These are phyloP conservation scores for Blastobotrys indianensis DNA, from an alignment of 1,139 yeast genomes.

Conservation along the genomic window DNA sequence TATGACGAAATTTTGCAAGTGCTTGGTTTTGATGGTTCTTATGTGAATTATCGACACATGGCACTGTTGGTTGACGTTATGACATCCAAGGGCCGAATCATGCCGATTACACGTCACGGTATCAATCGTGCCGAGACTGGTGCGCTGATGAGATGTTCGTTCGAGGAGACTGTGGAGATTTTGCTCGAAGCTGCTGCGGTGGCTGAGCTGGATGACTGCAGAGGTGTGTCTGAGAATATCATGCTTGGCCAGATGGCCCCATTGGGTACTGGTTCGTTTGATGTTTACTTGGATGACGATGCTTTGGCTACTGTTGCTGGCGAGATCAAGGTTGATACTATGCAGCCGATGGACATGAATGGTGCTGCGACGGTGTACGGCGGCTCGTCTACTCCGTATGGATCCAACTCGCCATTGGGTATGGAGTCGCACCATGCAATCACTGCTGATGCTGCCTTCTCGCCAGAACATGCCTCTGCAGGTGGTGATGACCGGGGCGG, in stretches of 20 bases:
- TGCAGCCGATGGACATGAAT: constrained; percentile 31
- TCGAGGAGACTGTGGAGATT: constrained; percentile 98
- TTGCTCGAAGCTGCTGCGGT: constrained; percentile 96
- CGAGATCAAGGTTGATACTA: constrained; percentile 26
- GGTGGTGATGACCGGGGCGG: constrained; percentile 81
- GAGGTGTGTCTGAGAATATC: constrained; percentile 97
- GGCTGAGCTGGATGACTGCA: constrained; percentile 96
- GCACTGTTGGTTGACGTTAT: constrained; percentile 95
- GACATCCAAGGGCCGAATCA: constrained; percentile 97
- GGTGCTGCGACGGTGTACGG: constrained; percentile 38
- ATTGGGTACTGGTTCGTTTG: constrained; percentile 97
- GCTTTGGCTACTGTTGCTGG: constrained; percentile 66
- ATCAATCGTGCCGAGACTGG: constrained; percentile 98
- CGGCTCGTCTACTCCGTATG: constrained; percentile 95
- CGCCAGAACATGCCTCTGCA: constrained; percentile 81
- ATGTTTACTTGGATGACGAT: constrained; percentile 89
- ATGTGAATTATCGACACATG: constrained; percentile 97
- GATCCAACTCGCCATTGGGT: constrained; percentile 65
- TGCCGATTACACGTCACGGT: constrained; percentile 99
- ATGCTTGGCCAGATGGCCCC: constrained; percentile 99
- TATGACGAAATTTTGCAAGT: constrained; percentile 93
- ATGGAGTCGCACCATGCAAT: constrained; percentile 44
- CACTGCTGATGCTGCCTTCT: constrained; percentile 70
- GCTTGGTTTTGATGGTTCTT: constrained; percentile 98
- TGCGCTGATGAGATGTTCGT: constrained; percentile 98